These are phyloP conservation scores for Theobroma grandiflorum DNA, from an alignment of 441 rosid species.

Conservation along the genomic window DNA sequence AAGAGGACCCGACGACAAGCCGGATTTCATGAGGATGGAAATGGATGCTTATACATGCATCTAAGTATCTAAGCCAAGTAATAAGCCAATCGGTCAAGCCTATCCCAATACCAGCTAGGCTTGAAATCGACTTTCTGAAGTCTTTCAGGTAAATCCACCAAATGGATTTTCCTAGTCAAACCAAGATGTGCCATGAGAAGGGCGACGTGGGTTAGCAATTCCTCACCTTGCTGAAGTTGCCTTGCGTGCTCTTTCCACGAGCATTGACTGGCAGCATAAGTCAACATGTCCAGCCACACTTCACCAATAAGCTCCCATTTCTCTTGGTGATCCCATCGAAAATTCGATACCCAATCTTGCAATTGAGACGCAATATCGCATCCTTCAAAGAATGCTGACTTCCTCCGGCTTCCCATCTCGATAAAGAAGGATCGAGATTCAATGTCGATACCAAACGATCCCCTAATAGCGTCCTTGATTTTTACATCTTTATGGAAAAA, in stretches of 20 bases:
- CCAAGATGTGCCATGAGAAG: slow-evolving; percentile 35
- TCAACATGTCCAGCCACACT: slow-evolving; percentile 26
- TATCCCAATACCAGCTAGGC: background rate
- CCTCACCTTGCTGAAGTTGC: slow-evolving; percentile 35
- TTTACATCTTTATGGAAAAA: background rate
- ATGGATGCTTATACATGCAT: background rate
- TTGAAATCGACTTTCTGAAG: background rate
- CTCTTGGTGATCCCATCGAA: background rate
- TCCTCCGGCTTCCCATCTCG: background rate
- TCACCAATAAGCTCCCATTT: background rate
- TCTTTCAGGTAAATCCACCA: background rate
- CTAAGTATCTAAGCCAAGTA: background rate
- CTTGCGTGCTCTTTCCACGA: slow-evolving; percentile 6
- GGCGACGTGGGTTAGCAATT: slow-evolving; percentile 35
- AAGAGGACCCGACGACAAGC: no score
- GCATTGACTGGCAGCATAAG: slow-evolving; percentile 22
- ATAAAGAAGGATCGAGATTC: background rate
- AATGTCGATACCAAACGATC: background rate
- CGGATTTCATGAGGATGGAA: background rate
- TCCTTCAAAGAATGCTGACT: background rate
- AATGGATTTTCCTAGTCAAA: background rate
- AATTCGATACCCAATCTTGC: background rate
- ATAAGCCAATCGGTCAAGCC: background rate
- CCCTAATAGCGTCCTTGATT: background rate
- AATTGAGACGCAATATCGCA: background rate